Conservation (phyloP, 2,329 filamentous ascomycete species). For the Aspergillus ochraceoroseus region DNA sequence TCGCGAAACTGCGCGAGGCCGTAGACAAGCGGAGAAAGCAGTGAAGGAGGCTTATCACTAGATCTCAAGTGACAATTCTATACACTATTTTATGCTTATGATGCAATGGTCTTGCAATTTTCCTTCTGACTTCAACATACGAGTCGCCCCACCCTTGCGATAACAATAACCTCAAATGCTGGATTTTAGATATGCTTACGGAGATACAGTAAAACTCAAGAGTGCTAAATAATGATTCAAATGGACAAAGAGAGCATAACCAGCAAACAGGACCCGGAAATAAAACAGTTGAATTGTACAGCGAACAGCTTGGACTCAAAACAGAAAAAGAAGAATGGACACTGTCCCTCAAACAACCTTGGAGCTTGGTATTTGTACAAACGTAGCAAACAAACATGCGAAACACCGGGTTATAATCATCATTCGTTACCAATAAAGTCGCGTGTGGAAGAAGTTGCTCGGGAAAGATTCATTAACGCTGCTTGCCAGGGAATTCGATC, state of each 20-base stretch:
- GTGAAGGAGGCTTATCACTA: conserved; percentile 10
- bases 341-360: conserved; percentile 1
- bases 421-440: conserved; percentile 4
- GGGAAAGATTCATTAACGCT: no score
- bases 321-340: conserved; percentile 5
- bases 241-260: no score
- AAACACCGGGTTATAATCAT: conserved; percentile 9
- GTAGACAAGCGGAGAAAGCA: conserved; percentile 59
- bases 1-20: conserved; percentile 69
- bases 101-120: conserved; percentile 3
- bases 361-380: conserved; percentile 17
- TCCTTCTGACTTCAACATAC: neutral
- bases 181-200: no score
- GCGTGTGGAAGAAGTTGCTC: no score
- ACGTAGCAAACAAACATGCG: conserved; percentile 8
- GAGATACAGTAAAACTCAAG: no score
- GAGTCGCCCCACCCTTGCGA: no score
- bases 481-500: no score
- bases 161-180: no score
- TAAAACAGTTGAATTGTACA: conserved; percentile 5
- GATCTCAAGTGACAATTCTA: neutral
- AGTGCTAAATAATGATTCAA: no score
- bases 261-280: neutral
- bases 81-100: neutral
- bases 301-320: conserved; percentile 2